A percentile compares a stretch with the other conserved stretches of the same genome.
phyloP scores from a whole-genome alignment of 2,329 filamentous ascomycete genomes.

The Cercospora citrullina region DNA sequence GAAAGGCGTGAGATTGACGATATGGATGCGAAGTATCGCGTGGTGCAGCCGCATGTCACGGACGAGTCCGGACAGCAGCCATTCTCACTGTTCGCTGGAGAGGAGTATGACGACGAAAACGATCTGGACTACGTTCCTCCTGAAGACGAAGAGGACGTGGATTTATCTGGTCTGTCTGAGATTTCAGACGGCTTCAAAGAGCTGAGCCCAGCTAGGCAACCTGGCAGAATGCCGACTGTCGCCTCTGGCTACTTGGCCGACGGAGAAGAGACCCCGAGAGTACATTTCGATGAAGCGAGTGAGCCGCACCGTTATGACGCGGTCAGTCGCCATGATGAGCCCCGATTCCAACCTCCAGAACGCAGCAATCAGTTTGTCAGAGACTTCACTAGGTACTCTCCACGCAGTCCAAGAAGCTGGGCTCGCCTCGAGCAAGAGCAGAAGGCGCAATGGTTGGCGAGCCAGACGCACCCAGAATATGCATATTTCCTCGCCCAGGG shows the following conservation, averaged over 20 bases:
- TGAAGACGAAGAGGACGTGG: background rate
- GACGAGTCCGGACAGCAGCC: background rate
- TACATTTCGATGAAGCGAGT: constrained; percentile 2
- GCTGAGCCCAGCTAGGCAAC: background rate
- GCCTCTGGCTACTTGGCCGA: constrained; percentile 5
- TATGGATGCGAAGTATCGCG: background rate
- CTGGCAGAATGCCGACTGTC: background rate
- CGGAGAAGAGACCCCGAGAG: background rate
- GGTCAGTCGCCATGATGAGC: background rate
- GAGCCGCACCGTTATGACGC: background rate
- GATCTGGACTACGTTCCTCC: background rate
- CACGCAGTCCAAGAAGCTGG: background rate
- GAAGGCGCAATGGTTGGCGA: background rate
- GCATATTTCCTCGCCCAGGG: background rate
- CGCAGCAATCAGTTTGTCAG: background rate
- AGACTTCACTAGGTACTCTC: background rate
- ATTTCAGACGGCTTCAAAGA: background rate
- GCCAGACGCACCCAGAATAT: background rate
- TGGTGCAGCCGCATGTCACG: background rate
- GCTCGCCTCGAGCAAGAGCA: background rate
- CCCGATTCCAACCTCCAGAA: background rate
- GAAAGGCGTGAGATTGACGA: background rate
- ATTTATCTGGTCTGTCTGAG: background rate
- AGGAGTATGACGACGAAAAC: background rate
- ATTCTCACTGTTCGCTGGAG: background rate